A percentile compares a stretch with the other conserved stretches of the same genome.
Evolutionary conservation across 305 asterid species (phyloP).

Genomic region (Fraxinus baroniana): DNA sequence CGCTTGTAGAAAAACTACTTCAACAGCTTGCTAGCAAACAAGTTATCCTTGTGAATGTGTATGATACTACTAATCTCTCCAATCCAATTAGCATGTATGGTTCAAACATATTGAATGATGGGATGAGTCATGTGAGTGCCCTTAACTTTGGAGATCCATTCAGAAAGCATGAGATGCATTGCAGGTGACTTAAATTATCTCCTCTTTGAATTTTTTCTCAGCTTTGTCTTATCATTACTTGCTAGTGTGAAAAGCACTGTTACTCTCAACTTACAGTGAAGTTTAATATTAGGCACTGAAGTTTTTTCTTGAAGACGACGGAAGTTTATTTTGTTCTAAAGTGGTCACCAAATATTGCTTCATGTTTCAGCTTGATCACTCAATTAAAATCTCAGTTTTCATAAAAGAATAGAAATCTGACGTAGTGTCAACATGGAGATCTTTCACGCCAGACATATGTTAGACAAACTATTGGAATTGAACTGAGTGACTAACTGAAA

Average conservation of each 20-base stretch:
- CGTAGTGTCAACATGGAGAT: not conserved
- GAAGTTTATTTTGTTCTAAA: not conserved
- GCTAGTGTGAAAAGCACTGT: not conserved
- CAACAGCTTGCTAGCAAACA: constrained; percentile 98
- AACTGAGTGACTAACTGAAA: not conserved
- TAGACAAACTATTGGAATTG: not conserved
- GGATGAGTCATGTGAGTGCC: constrained; percentile 57
- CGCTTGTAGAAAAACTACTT: constrained; percentile 94
- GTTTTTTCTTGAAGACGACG: not conserved
- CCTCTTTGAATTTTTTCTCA: not conserved
- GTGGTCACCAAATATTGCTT: not conserved
- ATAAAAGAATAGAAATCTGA: not conserved
- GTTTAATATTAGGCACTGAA: not conserved
- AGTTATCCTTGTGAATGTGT: constrained; percentile 83
- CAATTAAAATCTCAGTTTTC: not conserved
- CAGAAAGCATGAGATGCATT: constrained; percentile 94
- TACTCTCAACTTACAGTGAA: not conserved
- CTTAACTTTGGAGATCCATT: constrained; percentile 96
- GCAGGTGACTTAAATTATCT: constrained; percentile 56
- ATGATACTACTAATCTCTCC: constrained; percentile 67
- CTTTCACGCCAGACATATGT: not conserved
- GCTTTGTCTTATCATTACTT: not conserved
- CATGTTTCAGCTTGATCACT: not conserved
- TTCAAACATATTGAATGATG: constrained; percentile 47
- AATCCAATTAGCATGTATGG: constrained; percentile 92